Evolutionary conservation across 2,329 filamentous ascomycete genomes (phyloP).

Genomic region (Scedosporium apiospermum): DNA sequence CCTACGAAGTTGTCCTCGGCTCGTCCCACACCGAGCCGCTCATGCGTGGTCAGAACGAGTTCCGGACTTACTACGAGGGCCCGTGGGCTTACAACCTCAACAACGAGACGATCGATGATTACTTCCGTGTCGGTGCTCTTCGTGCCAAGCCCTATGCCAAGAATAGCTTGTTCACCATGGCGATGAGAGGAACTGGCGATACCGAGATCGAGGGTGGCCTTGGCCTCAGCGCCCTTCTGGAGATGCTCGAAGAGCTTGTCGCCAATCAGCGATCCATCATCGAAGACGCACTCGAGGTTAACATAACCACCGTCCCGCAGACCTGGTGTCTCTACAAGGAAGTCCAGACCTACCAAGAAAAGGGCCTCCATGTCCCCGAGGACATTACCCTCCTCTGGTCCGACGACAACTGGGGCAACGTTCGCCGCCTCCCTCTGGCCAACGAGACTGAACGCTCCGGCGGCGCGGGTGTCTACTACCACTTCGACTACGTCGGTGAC

Average conservation of each 20-base stretch:
- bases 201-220: constrained; percentile 44
- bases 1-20: constrained; percentile 65
- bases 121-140: constrained; percentile 57
- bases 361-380: constrained; percentile 50
- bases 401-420: constrained; percentile 62
- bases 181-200: constrained; percentile 63
- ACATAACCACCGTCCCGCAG: constrained; percentile 48
- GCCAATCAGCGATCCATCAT: constrained; percentile 50
- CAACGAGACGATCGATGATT: constrained; percentile 57
- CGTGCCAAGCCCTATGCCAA: constrained; percentile 57
- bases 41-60: constrained; percentile 51
- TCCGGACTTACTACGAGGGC: constrained; percentile 42
- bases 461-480: constrained; percentile 58
- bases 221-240: constrained; percentile 45
- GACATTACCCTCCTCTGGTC: constrained; percentile 60
- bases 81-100: constrained; percentile 63
- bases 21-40: constrained; percentile 68
- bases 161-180: constrained; percentile 55
- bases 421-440: constrained; percentile 48
- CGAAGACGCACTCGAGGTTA: constrained; percentile 40
- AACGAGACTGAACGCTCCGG: constrained; percentile 51
- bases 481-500: constrained; percentile 42
- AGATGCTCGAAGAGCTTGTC: constrained; percentile 51
- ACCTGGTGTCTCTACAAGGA: constrained; percentile 70
- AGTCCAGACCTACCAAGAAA: constrained; percentile 59